Evolutionary conservation across 345 rosid species (phyloP).

Genomic region (Populus nigra): DNA sequence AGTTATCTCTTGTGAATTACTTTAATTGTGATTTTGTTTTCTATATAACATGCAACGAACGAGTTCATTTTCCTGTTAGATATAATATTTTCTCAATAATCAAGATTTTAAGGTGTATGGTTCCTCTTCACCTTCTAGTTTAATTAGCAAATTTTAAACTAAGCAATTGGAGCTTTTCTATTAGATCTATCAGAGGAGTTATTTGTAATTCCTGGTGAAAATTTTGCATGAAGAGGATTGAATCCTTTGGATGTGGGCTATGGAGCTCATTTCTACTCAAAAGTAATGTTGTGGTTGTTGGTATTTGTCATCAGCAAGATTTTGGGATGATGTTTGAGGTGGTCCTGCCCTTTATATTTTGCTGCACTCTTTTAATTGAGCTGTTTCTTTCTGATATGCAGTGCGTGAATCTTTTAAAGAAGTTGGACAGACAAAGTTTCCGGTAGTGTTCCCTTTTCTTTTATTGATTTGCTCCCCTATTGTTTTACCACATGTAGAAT

Average conservation of each 20-base stretch:
- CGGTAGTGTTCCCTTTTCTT: conserved; percentile 50
- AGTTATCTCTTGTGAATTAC: conserved; percentile 24
- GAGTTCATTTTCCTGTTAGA: not conserved
- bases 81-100: not conserved
- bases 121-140: not conserved
- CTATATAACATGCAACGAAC: not conserved
- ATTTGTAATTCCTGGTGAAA: not conserved
- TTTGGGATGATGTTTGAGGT: not conserved
- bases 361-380: conserved; percentile 16
- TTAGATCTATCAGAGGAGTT: not conserved
- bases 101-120: not conserved
- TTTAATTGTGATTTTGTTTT: conserved; percentile 15
- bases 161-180: not conserved
- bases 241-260: not conserved
- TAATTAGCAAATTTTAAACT: not conserved
- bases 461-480: conserved; percentile 3
- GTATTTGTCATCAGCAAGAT: not conserved
- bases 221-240: not conserved
- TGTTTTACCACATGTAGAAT: not conserved
- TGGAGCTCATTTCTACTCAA: not conserved
- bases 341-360: not conserved
- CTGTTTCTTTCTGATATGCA: conserved; percentile 49
- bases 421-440: conserved; percentile 76
- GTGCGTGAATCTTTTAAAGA: conserved; percentile 60
- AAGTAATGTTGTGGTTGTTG: not conserved